These are phyloP conservation scores for Microbotryum intermedium DNA, from an alignment of 1,284 basidiomycete genomes.

Conservation along the genomic window DNA sequence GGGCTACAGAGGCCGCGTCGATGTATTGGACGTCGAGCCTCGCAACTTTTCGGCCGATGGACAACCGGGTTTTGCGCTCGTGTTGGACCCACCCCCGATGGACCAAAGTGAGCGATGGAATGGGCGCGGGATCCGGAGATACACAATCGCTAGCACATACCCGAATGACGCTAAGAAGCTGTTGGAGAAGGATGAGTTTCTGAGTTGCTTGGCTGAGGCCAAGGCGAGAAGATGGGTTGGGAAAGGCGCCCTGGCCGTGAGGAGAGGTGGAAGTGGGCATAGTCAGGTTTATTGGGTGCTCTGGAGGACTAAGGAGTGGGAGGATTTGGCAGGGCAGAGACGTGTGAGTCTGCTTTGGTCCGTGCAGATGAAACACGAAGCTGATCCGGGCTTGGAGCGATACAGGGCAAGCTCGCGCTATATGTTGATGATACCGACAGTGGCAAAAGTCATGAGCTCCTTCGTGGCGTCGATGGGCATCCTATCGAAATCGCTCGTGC, in stretches of 20 bases:
- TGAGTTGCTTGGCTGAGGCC: constrained; percentile 77
- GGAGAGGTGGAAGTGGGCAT: constrained; percentile 41
- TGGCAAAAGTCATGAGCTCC: not conserved
- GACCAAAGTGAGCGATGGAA: constrained; percentile 45
- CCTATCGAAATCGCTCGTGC: constrained; percentile 11
- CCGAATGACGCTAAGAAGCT: constrained; percentile 27
- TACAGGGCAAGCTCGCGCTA: constrained; percentile 23
- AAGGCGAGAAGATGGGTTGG: constrained; percentile 59
- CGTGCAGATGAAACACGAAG: too few species aligned
- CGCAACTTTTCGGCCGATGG: constrained; percentile 63
- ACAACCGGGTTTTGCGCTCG: constrained; percentile 66
- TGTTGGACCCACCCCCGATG: constrained; percentile 63
- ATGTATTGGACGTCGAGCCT: constrained; percentile 71
- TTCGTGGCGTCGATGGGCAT: not conserved
- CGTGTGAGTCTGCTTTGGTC: constrained; percentile 50
- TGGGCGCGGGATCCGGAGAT: constrained; percentile 68
- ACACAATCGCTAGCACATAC: constrained; percentile 70
- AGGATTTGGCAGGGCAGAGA: constrained; percentile 51
- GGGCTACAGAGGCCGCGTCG: constrained; percentile 75
- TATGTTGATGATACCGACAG: constrained; percentile 5
- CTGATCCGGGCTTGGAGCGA: not conserved
- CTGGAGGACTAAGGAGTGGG: constrained; percentile 65
- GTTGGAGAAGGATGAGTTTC: constrained; percentile 56
- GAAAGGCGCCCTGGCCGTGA: constrained; percentile 53
- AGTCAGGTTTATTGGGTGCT: constrained; percentile 78